Percentiles rank a stretch among this genome's conserved stretches.
These are phyloP conservation scores for Salvia sclarea DNA, from an alignment of 305 asterid genomes.

Conservation along the genomic window DNA sequence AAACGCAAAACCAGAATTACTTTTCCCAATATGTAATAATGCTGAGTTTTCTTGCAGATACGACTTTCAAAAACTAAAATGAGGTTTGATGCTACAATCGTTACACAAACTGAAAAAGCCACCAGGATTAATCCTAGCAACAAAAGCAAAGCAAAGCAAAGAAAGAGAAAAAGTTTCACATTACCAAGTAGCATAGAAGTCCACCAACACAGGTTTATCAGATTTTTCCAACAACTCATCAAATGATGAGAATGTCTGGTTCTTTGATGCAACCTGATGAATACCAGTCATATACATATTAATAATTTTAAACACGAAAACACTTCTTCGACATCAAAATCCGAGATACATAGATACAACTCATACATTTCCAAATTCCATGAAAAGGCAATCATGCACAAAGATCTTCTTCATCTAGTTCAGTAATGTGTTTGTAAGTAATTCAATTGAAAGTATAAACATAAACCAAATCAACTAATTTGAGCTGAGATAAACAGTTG, in stretches of 20 bases:
- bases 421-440: not conserved
- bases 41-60: not conserved
- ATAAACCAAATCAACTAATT: not conserved
- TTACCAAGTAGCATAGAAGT: constrained; percentile 85
- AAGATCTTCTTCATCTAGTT: not conserved
- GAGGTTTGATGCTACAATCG: not conserved
- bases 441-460: not conserved
- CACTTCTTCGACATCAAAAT: not conserved
- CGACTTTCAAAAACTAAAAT: constrained; percentile 2
- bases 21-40: not conserved
- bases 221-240: constrained; percentile 58
- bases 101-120: not conserved
- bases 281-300: not conserved
- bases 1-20: constrained; percentile 3
- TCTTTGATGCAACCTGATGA: constrained; percentile 53
- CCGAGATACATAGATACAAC: not conserved
- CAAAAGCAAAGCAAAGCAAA: not conserved
- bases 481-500: not conserved
- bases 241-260: constrained; percentile 55
- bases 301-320: not conserved
- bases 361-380: not conserved
- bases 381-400: not conserved
- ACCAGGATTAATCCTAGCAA: not conserved
- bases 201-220: constrained; percentile 73
- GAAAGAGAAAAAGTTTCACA: not conserved